These are phyloP conservation scores for Corymbia calophylla DNA, from an alignment of 441 rosid genomes.

Conservation along the genomic window DNA sequence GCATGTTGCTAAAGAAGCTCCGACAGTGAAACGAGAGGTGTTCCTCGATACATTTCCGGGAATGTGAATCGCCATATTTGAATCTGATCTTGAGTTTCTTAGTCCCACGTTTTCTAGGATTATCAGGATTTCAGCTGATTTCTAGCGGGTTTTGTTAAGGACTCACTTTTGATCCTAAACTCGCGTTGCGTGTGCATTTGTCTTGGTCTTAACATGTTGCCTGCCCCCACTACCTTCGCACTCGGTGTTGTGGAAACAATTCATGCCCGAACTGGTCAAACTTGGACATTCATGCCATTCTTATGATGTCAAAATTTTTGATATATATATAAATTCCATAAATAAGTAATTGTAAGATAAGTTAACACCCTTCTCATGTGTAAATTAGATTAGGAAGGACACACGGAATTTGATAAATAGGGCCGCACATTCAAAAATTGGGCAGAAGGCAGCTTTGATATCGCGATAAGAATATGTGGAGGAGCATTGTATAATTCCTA, in stretches of 20 bases:
- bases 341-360: not conserved
- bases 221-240: not conserved
- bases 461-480: not conserved
- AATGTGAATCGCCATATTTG: not conserved
- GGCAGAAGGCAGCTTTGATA: not conserved
- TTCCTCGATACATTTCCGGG: not conserved
- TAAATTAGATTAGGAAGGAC: not conserved
- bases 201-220: not conserved
- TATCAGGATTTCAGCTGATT: not conserved
- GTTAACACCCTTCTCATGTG: not conserved
- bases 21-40: not conserved
- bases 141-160: not conserved
- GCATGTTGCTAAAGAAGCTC: not conserved
- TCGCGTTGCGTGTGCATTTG: not conserved
- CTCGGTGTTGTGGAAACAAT: not conserved
- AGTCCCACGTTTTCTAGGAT: not conserved
- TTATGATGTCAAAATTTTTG: not conserved
- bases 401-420: not conserved
- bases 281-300: not conserved
- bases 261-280: not conserved
- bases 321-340: not conserved
- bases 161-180: not conserved
- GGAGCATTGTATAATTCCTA: not conserved
- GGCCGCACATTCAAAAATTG: not conserved
- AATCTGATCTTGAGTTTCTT: not conserved